These are phyloP conservation scores for Kalmusia sp. DNA, from an alignment of 2,329 filamentous ascomycete genomes.

Conservation along the genomic window DNA sequence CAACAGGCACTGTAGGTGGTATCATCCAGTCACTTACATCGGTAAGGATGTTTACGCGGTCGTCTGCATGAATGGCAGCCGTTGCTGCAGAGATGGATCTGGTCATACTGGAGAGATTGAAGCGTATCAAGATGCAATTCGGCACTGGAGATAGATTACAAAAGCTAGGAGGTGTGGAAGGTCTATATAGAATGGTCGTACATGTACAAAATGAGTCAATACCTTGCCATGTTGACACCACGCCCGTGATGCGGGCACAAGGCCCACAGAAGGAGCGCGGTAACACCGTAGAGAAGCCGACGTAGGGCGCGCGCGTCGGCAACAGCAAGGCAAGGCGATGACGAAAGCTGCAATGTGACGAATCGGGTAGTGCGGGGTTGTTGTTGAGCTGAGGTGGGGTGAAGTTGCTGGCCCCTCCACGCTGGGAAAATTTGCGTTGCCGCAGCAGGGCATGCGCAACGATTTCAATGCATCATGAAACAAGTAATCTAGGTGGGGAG, in stretches of 20 bases:
- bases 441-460: no score
- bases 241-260: not conserved
- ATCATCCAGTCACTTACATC: slow-evolving; percentile 56
- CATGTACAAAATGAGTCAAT: not conserved
- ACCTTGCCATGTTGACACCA: not conserved
- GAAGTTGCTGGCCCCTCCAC: slow-evolving; percentile 26
- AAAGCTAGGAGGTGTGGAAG: no score
- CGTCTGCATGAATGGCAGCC: slow-evolving; percentile 81
- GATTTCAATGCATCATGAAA: not conserved
- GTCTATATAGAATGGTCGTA: no score
- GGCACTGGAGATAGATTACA: no score
- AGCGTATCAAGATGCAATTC: no score
- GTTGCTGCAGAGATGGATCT: slow-evolving; percentile 64
- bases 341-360: slow-evolving; percentile 13
- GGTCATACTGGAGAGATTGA: slow-evolving; percentile 13
- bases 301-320: not conserved
- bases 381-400: slow-evolving; percentile 24
- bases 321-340: slow-evolving; percentile 14
- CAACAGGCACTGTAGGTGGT: not conserved
- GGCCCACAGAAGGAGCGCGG: not conserved
- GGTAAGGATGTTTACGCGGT: slow-evolving; percentile 73
- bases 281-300: not conserved
- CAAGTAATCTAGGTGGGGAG: not conserved
- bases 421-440: slow-evolving; percentile 24
- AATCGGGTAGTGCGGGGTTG: slow-evolving; percentile 34